Evolutionary conservation across 2,329 filamentous ascomycete species (phyloP).

Genomic region (Talaromyces pinophilus): DNA sequence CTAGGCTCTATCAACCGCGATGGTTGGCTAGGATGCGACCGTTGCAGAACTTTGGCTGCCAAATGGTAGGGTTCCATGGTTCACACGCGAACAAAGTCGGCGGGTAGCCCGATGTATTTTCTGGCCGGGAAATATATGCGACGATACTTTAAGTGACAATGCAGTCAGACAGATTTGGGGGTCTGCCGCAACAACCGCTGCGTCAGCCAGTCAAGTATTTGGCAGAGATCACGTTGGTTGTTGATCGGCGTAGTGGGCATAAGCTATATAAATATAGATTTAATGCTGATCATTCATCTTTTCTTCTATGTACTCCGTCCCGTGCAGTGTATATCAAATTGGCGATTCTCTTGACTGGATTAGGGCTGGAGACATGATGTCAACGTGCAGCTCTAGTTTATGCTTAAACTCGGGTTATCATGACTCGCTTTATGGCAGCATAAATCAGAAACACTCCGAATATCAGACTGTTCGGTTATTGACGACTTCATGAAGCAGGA

Average conservation of each 20-base stretch:
- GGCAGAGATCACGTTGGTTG: neutral
- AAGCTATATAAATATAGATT: neutral
- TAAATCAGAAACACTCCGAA: neutral
- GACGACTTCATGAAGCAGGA: neutral
- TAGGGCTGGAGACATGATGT: neutral
- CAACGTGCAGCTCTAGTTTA: neutral
- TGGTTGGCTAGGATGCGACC: neutral
- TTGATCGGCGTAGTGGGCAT: neutral
- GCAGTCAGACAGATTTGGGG: neutral
- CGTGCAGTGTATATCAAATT: neutral
- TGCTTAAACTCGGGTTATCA: neutral
- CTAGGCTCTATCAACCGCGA: neutral
- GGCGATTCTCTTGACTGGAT: neutral
- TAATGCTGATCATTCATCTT: neutral
- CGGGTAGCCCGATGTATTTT: neutral
- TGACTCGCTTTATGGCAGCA: neutral
- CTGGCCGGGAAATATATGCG: neutral
- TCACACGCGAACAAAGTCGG: neutral
- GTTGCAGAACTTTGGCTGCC: neutral
- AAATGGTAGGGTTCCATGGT: neutral
- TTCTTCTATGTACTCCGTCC: neutral
- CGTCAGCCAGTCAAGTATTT: neutral
- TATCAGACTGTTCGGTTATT: neutral
- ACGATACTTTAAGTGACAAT: neutral
- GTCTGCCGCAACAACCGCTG: conserved; percentile 4